Base-by-base conservation (phyloP, 768 basidiomycete species). In the Pleurotus citrinopileatus region DNA sequence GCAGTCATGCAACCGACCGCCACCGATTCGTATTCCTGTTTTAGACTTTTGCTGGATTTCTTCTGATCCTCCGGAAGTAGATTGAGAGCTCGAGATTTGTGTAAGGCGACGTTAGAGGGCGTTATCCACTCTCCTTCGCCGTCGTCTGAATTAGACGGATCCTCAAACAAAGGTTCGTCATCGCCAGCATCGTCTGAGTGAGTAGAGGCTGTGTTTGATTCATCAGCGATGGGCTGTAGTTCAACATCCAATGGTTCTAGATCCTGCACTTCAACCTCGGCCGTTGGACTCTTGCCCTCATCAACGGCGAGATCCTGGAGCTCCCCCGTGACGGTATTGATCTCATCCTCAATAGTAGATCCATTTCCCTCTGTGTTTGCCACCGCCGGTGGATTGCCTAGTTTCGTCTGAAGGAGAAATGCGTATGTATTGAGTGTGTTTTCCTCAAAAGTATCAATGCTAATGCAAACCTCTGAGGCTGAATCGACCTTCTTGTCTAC, bases 121-220 rank as follows among this genome's bases (percentile, higher is more conserved):
- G 94, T 99, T 67, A 99, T 97, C 97, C 97, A 99, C 65, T 95
- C 94, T 6, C 93, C 94, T 66, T 89, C 89, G 12, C 86, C 89
- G 58, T 92, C 91, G 56, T 92, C 91, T 17, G 80, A 78, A 56
- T 86, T 84, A 0, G 84, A 86, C 1, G 87, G 88, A 65, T 91
- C 89, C 19, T 89, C 89, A 59, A 82, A 91, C 9, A 90, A 59
- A 1, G 78, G 76, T 27, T 63, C 60, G 32, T 64, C 60, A 25
- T 65, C 59, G 7, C 59, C 61, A 23, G 65, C 44, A 17, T 54
- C 34, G 34, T 20, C 19, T 4, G 48, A 32, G 4, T 19, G 17
- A 10, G n/a, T 34, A 32, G 68, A 17, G 2, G 46, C 46, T 45
- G 57, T 40, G 34, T 55, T 38, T 34, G 59, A 25, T 42, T 45